These are phyloP conservation scores for Monosporascus sp. DNA, from an alignment of 2,329 filamentous ascomycete genomes.

Conservation along the genomic window DNA sequence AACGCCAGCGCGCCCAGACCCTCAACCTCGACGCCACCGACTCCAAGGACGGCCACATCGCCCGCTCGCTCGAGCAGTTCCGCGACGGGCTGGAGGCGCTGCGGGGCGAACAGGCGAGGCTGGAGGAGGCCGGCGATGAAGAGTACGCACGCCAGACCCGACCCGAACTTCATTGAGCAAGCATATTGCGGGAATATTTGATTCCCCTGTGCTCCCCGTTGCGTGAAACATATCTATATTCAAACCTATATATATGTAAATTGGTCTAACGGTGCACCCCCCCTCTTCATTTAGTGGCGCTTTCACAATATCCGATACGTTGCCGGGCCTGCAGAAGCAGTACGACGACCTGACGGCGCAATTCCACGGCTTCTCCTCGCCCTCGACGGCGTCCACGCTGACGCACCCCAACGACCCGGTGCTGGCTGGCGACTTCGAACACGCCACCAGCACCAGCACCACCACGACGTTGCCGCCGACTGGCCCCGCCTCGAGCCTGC, in stretches of 20 bases:
- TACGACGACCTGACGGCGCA: slow-evolving; percentile 72
- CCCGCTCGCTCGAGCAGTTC: slow-evolving; percentile 81
- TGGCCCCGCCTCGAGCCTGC: slow-evolving; percentile 15
- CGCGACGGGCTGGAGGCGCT: slow-evolving; percentile 71
- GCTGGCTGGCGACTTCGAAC: slow-evolving; percentile 58
- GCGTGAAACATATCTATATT: not conserved
- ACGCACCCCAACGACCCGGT: slow-evolving; percentile 60
- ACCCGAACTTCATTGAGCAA: not conserved
- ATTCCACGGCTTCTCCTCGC: slow-evolving; percentile 63
- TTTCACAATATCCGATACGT: slow-evolving; percentile 54
- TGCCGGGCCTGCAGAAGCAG: slow-evolving; percentile 66
- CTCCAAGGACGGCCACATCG: slow-evolving; percentile 83
- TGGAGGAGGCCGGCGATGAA: slow-evolving; percentile 60
- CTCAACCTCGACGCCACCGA: slow-evolving; percentile 72
- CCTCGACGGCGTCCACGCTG: slow-evolving; percentile 45
- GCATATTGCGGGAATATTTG: not conserved
- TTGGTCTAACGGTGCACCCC: not conserved
- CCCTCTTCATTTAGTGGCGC: slow-evolving; percentile 37
- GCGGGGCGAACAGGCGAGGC: slow-evolving; percentile 56
- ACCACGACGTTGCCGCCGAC: slow-evolving; percentile 33
- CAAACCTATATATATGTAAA: not conserved
- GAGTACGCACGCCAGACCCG: slow-evolving; percentile 39
- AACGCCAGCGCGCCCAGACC: slow-evolving; percentile 79
- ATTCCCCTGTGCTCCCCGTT: not conserved
- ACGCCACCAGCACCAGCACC: slow-evolving; percentile 44